phyloP scores from a whole-genome alignment of 768 basidiomycete genomes.

The Leccinum aurantiacum region DNA sequence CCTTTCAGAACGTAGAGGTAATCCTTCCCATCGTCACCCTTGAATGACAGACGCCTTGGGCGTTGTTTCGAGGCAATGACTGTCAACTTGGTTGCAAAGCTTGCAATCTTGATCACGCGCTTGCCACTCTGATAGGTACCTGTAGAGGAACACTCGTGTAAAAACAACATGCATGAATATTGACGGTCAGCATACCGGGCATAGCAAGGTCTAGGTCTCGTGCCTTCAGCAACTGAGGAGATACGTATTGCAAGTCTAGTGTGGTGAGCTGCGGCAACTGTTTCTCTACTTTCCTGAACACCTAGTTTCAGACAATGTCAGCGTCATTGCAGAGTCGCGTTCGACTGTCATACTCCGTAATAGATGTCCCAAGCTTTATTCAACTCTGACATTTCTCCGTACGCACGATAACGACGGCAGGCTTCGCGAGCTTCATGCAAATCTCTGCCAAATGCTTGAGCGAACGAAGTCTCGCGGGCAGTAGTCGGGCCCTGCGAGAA shows the following conservation, averaged over 20 bases:
- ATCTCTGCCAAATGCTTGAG: constrained; percentile 91
- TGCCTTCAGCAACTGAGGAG: constrained; percentile 85
- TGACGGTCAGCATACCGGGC: constrained; percentile 58
- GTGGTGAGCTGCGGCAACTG: constrained; percentile 86
- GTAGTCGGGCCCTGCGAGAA: constrained; percentile 81
- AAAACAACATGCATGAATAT: not conserved
- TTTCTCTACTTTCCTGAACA: constrained; percentile 96
- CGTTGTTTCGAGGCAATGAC: constrained; percentile 98
- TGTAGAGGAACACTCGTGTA: constrained; percentile 27
- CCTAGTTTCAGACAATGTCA: constrained; percentile 42
- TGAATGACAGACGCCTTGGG: constrained; percentile 82
- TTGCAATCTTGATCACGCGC: constrained; percentile 74
- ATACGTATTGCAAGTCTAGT: constrained; percentile 95
- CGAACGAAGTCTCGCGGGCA: constrained; percentile 91
- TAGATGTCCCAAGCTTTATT: constrained; percentile 99
- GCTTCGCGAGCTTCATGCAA: constrained; percentile 91
- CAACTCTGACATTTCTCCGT: constrained; percentile 84
- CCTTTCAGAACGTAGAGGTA: constrained; percentile 94
- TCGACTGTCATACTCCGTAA: constrained; percentile 63
- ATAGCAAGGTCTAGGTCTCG: constrained; percentile 93
- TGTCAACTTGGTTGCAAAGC: constrained; percentile 85
- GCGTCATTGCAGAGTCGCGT: not conserved
- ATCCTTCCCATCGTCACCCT: constrained; percentile 90
- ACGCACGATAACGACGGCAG: constrained; percentile 79
- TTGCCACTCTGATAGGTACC: constrained; percentile 93